Evolutionary conservation across 805 yeast genomes (phyloP), one percentile per base, ranked within the genome.

Genomic region (Candida parachauliodes): DNA sequence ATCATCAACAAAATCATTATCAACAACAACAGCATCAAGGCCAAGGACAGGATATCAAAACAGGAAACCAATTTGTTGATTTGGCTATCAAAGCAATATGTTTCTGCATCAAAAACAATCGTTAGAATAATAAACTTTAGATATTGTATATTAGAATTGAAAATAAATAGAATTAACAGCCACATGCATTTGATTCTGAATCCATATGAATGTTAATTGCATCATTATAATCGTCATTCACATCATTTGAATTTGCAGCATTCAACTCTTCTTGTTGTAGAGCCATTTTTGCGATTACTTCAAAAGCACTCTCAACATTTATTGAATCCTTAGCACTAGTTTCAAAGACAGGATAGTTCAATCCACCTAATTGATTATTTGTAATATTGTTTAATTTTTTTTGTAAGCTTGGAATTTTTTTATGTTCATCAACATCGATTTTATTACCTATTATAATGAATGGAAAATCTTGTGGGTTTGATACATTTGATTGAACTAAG

Each of bases 251-350:
- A 49, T 81, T 82, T 53, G 83, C 88, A 42, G 88, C 96, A 52
- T 86, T 86, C 38, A 85, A 83, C 54, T 86, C 95, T 59, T 88
- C 96, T 63, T 91, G 98, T 59, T 88, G 96, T 52, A 91, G 70
- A 0, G 98, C 98, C 67, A 87, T 88, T 53, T 96, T 77, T 22
- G 96, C 96, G 51, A 91, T 86, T 29, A 89, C 95, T 59, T 93
- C 97, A 55, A 91, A 91, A 2, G 98, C 98, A 52, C 84, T 81
- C 55, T 89, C 96, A 24, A 91, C 96, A 50, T 94, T 94, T 34
- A 89, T 86, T 11, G 93, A 88, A 59, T 88, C 96, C 67, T 91
- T 93, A 14, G 98, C 98, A 70, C 93, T 81, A n/a, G 98, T 91
- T 62, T 91, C 96, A 55, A 93, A 91, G 43, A 89, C 80, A 3